Conservation (phyloP, 225 moss, liverwort and hornwort genomes). For the Pleurozium schreberi region DNA sequence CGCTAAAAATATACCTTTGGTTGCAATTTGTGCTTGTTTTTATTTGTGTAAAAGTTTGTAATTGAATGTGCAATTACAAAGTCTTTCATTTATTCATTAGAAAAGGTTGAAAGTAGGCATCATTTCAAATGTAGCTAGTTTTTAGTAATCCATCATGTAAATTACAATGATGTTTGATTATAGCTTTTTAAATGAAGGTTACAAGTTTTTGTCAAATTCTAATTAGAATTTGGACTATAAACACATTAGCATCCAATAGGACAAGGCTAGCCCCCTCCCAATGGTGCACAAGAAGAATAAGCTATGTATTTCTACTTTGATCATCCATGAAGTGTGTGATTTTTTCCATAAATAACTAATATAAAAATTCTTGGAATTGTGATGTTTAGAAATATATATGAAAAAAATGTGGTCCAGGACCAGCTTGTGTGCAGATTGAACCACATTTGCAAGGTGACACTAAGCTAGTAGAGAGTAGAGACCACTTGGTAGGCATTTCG, state of each 20-base stretch:
- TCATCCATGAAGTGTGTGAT: background rate
- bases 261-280: background rate
- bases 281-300: background rate
- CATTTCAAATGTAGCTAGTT: background rate
- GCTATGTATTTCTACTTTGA: background rate
- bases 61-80: background rate
- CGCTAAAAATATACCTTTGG: accelerated
- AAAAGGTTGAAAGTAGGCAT: background rate
- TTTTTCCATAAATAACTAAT: background rate
- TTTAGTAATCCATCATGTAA: background rate
- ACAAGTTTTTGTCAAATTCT: background rate
- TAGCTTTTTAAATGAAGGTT: background rate
- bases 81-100: background rate
- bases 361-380: background rate
- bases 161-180: background rate
- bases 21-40: background rate
- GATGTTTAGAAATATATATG: background rate
- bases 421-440: background rate
- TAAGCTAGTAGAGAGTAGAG: too few relatives aligned
- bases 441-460: too few relatives aligned
- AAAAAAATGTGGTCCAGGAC: background rate
- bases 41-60: background rate
- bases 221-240: background rate
- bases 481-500: background rate
- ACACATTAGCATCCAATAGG: background rate